Base-by-base conservation (phyloP, 768 basidiomycete genomes). In the Pleurotus salmoneostramineus region DNA sequence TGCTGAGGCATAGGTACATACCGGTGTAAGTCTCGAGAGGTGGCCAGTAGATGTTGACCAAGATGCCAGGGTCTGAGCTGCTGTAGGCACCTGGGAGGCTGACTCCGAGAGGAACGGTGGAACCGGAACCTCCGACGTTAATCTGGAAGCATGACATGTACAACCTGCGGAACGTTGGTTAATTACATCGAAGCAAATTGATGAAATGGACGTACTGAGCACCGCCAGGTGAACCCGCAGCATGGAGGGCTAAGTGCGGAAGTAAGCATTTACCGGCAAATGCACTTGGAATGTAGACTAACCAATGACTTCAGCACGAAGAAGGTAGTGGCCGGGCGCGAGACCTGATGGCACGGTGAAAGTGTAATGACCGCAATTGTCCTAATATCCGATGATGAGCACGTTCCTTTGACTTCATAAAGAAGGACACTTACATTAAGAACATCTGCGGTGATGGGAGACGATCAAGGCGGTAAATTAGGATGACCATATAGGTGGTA, bases 331-430 rank as follows among this genome's bases (percentile, higher is more conserved):
- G 7, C 78, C 78, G 42, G 76, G 70, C 3, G 73, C 72, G 58
- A 80, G 73, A 55, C 67, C 69, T 1, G 61, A 45, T 8, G 79
- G 79, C 33, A 79, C 70, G 42, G 71, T 79, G 73, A 82, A 79
- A 2, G 76, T 78, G 63, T 71, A 80, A 64, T 81, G 79, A n/a
- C 80, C 80, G 56, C 80, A 82, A 67, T 82, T 81, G 56, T 80
- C 73, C 74, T 77, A n/a, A 4, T 14, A 11, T 27, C 21, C 7
- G 36, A 36, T 27, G 35, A n/a, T 21, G 27, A 33, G 34, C 21
- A 27, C 12, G 34, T 14, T n/a, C n/a, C 40, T 10, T 6, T 35
- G 2, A 17, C 1, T 15, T 2, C 17, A 43, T 8, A n/a, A 17
- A 48, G 6, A 32, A 11, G 31, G 14, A 10, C 17, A 21, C 56